Conservation (phyloP, 148 eudicot species). For the Rhododendron griersonianum region DNA sequence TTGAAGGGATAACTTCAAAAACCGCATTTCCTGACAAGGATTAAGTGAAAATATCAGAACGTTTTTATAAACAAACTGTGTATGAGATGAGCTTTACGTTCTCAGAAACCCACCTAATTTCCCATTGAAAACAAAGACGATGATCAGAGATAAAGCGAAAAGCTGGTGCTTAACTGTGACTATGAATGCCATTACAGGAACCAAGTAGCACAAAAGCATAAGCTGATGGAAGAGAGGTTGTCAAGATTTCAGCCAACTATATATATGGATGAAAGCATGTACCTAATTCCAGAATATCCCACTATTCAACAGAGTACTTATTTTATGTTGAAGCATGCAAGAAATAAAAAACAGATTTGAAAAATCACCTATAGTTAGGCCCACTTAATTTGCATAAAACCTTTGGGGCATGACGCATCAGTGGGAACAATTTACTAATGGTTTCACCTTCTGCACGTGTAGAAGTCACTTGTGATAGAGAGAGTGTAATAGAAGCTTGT, state of each 20-base stretch:
- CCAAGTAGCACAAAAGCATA: neutral
- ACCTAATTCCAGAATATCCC: slow-evolving; percentile 1
- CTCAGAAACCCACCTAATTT: slow-evolving; percentile 24
- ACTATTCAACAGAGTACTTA: neutral
- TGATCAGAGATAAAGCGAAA: slow-evolving; percentile 24
- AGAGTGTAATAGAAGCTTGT: slow-evolving; percentile 11
- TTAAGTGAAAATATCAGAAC: neutral
- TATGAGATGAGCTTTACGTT: neutral
- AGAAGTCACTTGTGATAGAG: neutral
- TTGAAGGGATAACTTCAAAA: slow-evolving; percentile 13
- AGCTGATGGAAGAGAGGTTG: neutral
- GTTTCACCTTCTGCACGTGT: neutral
- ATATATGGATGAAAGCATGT: slow-evolving; percentile 9
- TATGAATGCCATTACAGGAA: slow-evolving; percentile 28
- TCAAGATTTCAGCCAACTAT: neutral
- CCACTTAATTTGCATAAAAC: neutral
- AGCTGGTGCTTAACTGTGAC: slow-evolving; percentile 16
- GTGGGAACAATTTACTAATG: neutral
- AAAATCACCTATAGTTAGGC: neutral
- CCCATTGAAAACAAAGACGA: slow-evolving; percentile 12
- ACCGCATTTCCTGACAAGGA: slow-evolving; percentile 31
- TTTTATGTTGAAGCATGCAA: neutral
- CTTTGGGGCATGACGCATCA: neutral
- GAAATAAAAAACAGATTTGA: neutral
- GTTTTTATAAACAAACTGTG: neutral